Conservation (phyloP, 352 stramenopile genomes). For the Globisporangium acanthophoron region DNA sequence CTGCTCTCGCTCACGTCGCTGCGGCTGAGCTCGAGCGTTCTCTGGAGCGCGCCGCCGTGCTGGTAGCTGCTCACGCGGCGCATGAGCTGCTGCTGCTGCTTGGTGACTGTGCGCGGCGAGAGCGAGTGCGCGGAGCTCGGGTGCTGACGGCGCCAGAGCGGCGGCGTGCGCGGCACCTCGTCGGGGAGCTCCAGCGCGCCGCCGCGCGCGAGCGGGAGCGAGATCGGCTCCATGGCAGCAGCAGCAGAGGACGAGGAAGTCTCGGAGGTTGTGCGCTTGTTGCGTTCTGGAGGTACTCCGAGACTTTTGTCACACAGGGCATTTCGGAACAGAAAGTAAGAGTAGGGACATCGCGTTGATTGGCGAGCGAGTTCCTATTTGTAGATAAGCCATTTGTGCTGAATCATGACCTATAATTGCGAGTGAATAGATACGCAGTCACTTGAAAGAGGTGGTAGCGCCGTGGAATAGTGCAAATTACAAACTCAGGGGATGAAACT, state of each 20-base stretch:
- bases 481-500: too few species aligned
- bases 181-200: conserved; percentile 36
- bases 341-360: too few species aligned
- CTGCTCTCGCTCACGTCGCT: conserved; percentile 9
- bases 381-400: too few species aligned
- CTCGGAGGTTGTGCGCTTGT: not conserved
- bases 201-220: conserved; percentile 43
- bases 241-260: too few species aligned
- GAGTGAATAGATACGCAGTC: too few species aligned
- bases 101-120: conserved; percentile 18
- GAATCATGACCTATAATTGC: too few species aligned
- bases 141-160: conserved; percentile 19
- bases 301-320: too few species aligned
- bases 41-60: conserved; percentile 14
- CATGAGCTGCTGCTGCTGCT: conserved; percentile 26
- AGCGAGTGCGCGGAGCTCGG: conserved; percentile 42
- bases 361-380: too few species aligned
- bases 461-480: too few species aligned
- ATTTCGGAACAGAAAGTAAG: too few species aligned
- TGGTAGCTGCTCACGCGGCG: conserved; percentile 60
- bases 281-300: not conserved
- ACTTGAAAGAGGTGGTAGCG: too few species aligned
- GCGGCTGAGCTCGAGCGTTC: not conserved
- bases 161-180: not conserved
- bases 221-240: conserved; percentile 35